A percentile compares a stretch with the other conserved stretches of the same genome.
Evolutionary conservation across 2,329 filamentous ascomycete species (phyloP).

Genomic region (Fusarium albosuccineum): DNA sequence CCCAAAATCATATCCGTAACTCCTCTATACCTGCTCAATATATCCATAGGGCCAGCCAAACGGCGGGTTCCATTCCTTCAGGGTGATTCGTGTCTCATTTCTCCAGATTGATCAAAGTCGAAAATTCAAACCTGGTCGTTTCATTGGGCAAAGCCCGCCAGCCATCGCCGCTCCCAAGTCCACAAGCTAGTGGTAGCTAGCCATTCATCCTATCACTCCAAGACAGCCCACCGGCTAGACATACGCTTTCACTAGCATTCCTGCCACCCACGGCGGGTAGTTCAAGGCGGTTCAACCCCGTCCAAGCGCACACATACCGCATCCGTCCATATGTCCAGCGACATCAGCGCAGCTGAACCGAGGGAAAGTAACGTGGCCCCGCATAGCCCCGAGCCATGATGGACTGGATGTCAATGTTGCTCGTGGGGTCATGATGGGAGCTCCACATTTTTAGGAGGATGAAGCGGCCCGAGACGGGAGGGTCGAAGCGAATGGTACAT

Average conservation of each 20-base stretch:
- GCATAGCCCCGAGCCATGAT: slow-evolving; percentile 87
- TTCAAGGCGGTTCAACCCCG: slow-evolving; percentile 2
- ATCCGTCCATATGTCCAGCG: background rate
- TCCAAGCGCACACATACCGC: background rate
- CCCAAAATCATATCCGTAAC: slow-evolving; percentile 13
- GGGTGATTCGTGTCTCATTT: slow-evolving; percentile 2
- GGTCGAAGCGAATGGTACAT: slow-evolving; percentile 88
- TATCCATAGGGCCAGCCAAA: background rate
- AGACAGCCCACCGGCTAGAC: background rate
- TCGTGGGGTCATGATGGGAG: slow-evolving; percentile 71
- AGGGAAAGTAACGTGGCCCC: slow-evolving; percentile 86
- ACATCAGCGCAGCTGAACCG: slow-evolving; percentile 69
- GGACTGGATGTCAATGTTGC: slow-evolving; percentile 91
- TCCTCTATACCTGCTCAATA: slow-evolving; percentile 15
- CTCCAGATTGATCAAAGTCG: background rate
- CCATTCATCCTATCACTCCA: background rate
- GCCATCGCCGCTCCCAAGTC: background rate
- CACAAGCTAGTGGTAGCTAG: background rate
- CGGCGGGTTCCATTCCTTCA: slow-evolving; percentile 7
- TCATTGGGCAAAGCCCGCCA: slow-evolving; percentile 1
- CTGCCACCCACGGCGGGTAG: background rate
- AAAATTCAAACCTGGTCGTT: background rate
- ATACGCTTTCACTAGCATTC: slow-evolving; percentile 25
- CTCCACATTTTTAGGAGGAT: slow-evolving; percentile 94
- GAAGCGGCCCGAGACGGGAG: slow-evolving; percentile 83